Base-by-base conservation (phyloP, 345 rosid species). In the Eutrema japonicum region DNA sequence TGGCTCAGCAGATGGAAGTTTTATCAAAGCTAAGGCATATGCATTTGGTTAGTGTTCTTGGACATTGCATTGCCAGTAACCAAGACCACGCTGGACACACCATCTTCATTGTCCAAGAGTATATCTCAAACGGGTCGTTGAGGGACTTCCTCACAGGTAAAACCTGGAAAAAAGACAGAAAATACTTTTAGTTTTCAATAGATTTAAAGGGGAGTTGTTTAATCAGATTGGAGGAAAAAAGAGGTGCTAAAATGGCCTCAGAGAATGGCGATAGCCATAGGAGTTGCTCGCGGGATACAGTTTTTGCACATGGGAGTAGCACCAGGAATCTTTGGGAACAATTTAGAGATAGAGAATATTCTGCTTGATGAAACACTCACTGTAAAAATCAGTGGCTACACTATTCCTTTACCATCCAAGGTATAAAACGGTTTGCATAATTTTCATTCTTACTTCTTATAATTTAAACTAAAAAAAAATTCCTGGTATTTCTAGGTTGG, bases 221-320 rank as follows among this genome's bases (percentile, higher is more conserved):
- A 48, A 73, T 55, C 88, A 93, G 97, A 94, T 67, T 66, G 81
- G 84, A 88, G 81, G 75, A 94, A 84, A 83, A 90, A 84, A 82
- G 96, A 94, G 52, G 79, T 79, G 27, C 78, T 94, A 54, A 86
- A 89, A 78, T 94, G 97, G 98, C 96, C 96, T 8, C 92, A 91
- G 64, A 83, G 97, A 80, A 89, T 91, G 93, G 85, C 95, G 1
- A 87, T 91, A 56, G 78, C 85, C 29, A 88, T 91, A 42, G 96
- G 96, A 12, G 82, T 88, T 7, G 91, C 97, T 5, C 86, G 96
- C 63, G 98, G 97, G 71, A 83, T 89, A 68, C 98, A 91, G 60
- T 94, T 94, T 88, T 80, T 94, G 80, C 98, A 94, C 80, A 83
- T 87, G 10, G 97, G 96, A 73, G 87, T 91, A 37, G 83, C 96